Evolutionary conservation across 148 eudicot species (phyloP), one percentile per base, ranked within the genome.

Genomic region (Rhododendron vialii): DNA sequence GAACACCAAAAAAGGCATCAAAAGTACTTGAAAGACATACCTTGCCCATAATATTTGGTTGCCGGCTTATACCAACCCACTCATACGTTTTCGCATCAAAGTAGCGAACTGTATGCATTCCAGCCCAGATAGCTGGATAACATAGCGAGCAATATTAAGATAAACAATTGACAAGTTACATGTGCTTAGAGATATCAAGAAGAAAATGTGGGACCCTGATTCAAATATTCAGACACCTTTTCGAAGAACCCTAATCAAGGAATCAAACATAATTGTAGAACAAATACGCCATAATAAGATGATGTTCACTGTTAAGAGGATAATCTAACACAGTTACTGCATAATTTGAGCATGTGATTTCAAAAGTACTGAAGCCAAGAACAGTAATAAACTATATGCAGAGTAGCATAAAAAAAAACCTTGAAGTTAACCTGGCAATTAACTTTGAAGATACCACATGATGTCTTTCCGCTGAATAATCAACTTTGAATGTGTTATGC

Each of bases 41-140:
- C 90, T 95, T 97, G 89, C 98, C 89, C 61, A 94, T 93, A 55
- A 97, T 94, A 90, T 95, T 95, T 88, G 99, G 99, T 88, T 97
- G 99, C 80, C 93, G 93, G 90, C 99, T 97, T 83, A 97, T 94
- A 78, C 99, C 99, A 81, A 97, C 99, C 99, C 99, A 97, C 88
- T 95, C 96, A 78, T 97, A 97, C 43, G 99, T 97, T 90, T 88
- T 95, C 33, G 98, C 99, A 90, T 97, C 99, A 85, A 97, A 97
- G 84, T 97, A 93, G 84, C 98, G 89, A 77, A 97, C 99, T 83
- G 99, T 95, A 48, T 93, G 91, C 99, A 97, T 97, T 85, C 99
- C 99, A 30, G 99, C 98, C 98, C 98, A 97, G 59, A 97, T 97
- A 84, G 98, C 99, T 96, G 91, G 78, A 75, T 28, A 75, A 55